These are phyloP conservation scores for Fusarium fracticaudum DNA, from an alignment of 2,329 filamentous ascomycete species.

Conservation along the genomic window DNA sequence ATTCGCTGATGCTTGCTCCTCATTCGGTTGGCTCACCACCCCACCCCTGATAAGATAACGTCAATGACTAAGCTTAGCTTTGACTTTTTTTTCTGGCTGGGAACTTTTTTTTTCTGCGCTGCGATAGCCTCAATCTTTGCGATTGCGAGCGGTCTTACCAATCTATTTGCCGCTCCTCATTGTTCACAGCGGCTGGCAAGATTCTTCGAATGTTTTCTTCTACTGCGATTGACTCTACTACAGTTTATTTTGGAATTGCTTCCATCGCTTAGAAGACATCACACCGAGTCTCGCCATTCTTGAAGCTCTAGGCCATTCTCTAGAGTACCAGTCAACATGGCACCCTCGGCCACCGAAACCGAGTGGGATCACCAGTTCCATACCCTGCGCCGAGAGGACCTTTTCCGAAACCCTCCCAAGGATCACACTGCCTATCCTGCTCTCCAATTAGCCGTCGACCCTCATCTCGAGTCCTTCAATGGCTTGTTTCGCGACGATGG, in stretches of 20 bases:
- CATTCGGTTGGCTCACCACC: conserved; percentile 11
- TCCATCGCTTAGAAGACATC: neutral
- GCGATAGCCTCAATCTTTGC: conserved; percentile 44
- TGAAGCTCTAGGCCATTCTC: conserved; percentile 11
- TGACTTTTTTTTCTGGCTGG: conserved; percentile 43
- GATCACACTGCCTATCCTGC: conserved; percentile 90
- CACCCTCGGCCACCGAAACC: conserved; percentile 67
- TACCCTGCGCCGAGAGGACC: conserved; percentile 83
- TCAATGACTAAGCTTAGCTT: conserved; percentile 14
- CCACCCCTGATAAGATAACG: conserved; percentile 17
- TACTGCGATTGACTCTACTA: neutral
- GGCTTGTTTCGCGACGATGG: conserved; percentile 81
- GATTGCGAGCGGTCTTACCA: conserved; percentile 33
- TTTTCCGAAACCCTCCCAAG: conserved; percentile 88
- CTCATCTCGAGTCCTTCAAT: conserved; percentile 97
- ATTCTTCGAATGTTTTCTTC: neutral
- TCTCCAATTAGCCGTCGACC: conserved; percentile 84
- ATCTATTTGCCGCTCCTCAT: conserved; percentile 24
- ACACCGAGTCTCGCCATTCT: neutral
- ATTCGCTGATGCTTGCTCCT: neutral
- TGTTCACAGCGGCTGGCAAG: conserved; percentile 12
- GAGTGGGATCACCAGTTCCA: conserved; percentile 89
- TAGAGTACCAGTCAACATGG: conserved; percentile 56
- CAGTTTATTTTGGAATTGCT: neutral
- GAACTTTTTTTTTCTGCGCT: conserved; percentile 39